Evolutionary conservation across 75 land plant species (phyloP), one percentile per base, ranked within the genome.

Genomic region (Isoetes taiwanensis): DNA sequence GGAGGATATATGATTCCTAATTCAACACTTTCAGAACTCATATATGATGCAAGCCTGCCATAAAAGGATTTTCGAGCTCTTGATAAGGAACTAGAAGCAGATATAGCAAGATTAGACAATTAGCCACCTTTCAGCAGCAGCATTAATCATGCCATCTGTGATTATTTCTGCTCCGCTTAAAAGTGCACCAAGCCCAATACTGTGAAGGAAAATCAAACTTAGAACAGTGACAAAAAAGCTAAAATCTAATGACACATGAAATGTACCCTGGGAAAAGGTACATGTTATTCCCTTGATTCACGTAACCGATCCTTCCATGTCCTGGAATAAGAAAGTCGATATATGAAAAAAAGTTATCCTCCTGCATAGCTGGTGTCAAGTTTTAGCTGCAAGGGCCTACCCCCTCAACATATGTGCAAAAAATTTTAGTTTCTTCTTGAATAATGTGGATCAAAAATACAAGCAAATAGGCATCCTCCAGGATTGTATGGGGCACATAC

Each of bases 261-360:
- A 59, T 77, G 58, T 20, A 91, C 97, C 98, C 98, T 33, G 98
- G 98, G 69, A 93, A 93, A 19, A 93, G 81, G 59, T 88, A 93
- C 98, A 93, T 93, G 61, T 93, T 93, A 70, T 93, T 93, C 61
- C 96, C 98, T 59, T 93, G 98, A 71, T 93, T 93, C 66, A 78
- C 63, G 70, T 79, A 89, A 21, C 98, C 98, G 56, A 88, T 67
- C 32, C 69, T 67, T 48, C 96, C 98, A 81, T 80, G 72, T 59
- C 82, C 97, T 91, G 78, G 57, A 56, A 37, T 32, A 35, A 38
- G 68, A 11, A 30, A 29, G 24, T 56, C 32, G 34, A 56, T 56
- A 14, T 56, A 28, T 32, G 14, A 3, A 25, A 10, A 17, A 59
- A 53, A 53, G 1, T 1, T 27, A 5, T 17, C 25, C 3, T 29